Evolutionary conservation across 805 yeast genomes (phyloP).

Genomic region (Candida maesae): DNA sequence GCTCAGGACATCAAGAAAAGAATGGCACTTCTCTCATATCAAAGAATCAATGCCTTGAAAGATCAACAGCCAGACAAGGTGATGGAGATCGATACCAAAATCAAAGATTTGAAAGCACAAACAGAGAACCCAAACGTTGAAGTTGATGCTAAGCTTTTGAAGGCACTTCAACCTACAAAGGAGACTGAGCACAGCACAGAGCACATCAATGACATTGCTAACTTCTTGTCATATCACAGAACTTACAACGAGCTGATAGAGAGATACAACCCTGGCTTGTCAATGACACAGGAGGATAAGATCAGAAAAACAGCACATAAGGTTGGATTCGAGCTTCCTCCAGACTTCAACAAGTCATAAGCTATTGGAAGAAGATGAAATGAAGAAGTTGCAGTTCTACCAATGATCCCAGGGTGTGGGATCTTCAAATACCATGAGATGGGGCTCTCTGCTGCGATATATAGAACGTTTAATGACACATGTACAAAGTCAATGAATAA

Average conservation of each 20-base stretch:
- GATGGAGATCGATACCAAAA: conserved; percentile 18
- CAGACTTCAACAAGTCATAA: conserved; percentile 6
- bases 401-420: no score
- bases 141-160: conserved; percentile 11
- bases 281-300: conserved; percentile 72
- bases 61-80: conserved; percentile 20
- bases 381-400: no score
- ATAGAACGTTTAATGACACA: no score
- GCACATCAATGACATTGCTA: conserved; percentile 55
- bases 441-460: no score
- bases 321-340: conserved; percentile 79
- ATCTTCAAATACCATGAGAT: no score
- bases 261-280: conserved; percentile 82
- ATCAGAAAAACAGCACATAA: conserved; percentile 76
- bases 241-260: conserved; percentile 74
- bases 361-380: not conserved
- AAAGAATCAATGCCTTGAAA: conserved; percentile 25
- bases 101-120: conserved; percentile 17
- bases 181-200: conserved; percentile 22
- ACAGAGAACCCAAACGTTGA: conserved; percentile 18
- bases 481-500: no score
- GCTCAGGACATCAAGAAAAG: conserved; percentile 24
- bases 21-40: conserved; percentile 24
- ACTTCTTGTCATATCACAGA: conserved; percentile 68
- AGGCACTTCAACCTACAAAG: conserved; percentile 16